A percentile compares a stretch with the other conserved stretches of the same genome.
phyloP scores from a whole-genome alignment of 1,284 basidiomycete genomes.

The Melampsora larici-populina region DNA sequence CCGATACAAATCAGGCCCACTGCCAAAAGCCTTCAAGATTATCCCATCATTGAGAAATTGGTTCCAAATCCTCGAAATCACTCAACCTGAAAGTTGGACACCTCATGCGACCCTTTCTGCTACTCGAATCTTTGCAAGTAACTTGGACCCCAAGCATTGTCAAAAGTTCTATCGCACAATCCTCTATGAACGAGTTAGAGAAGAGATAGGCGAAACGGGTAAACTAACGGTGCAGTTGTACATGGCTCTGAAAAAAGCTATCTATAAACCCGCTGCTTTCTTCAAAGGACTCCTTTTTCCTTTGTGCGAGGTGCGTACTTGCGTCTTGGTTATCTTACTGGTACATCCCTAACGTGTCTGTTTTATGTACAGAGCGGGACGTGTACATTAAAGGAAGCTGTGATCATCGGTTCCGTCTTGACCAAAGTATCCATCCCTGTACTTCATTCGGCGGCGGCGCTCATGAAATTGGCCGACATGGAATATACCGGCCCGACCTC shows the following conservation, averaged over 20 bases:
- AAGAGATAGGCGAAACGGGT: slow-evolving; percentile 77
- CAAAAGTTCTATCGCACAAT: slow-evolving; percentile 90
- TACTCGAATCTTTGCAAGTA: slow-evolving; percentile 92
- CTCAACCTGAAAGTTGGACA: slow-evolving; percentile 87
- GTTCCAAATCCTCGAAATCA: slow-evolving; percentile 92
- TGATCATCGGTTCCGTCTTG: slow-evolving; percentile 87
- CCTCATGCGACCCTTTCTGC: slow-evolving; percentile 92
- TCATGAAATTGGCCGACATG: slow-evolving; percentile 91
- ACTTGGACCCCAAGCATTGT: slow-evolving; percentile 93
- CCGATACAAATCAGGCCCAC: slow-evolving; percentile 88
- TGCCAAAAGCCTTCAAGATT: slow-evolving; percentile 98
- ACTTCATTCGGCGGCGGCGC: slow-evolving; percentile 90
- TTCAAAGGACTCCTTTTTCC: slow-evolving; percentile 99
- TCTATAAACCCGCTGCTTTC: slow-evolving; percentile 97
- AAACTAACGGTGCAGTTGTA: slow-evolving; percentile 93
- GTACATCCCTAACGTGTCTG: background rate
- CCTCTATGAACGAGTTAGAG: slow-evolving; percentile 81
- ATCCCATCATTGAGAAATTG: slow-evolving; percentile 92
- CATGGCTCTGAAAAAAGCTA: slow-evolving; percentile 72
- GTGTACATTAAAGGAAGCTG: slow-evolving; percentile 90
- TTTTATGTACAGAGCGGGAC: slow-evolving; percentile 59
- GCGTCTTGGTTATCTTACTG: background rate
- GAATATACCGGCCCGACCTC: slow-evolving; percentile 94
- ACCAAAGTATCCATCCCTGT: slow-evolving; percentile 90
- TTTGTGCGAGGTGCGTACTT: slow-evolving; percentile 74